phyloP scores from a whole-genome alignment of 2,329 filamentous ascomycete species.

The Diaporthe sp. region DNA sequence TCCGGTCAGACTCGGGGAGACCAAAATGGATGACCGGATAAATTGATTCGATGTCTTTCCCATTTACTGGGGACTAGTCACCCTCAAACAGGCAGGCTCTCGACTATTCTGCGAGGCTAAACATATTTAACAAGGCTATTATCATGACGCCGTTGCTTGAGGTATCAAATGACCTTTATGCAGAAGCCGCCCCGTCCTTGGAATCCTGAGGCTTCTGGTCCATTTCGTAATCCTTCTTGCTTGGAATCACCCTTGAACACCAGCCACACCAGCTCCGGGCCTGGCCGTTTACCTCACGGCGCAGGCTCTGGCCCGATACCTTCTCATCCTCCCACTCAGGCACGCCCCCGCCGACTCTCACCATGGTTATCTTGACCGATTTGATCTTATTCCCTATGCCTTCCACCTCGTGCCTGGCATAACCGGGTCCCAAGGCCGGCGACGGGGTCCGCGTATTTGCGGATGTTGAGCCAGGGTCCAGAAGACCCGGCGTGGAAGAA shows the following conservation, averaged over 20 bases:
- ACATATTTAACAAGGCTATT: not conserved
- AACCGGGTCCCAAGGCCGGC: slow-evolving; percentile 76
- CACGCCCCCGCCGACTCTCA: slow-evolving; percentile 86
- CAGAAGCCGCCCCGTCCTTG: not conserved
- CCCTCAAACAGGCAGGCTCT: not conserved
- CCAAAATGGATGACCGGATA: not conserved
- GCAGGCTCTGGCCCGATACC: slow-evolving; percentile 74
- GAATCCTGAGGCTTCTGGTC: slow-evolving; percentile 37
- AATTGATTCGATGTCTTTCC: not conserved
- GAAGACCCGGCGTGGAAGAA: slow-evolving; percentile 46
- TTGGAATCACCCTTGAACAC: slow-evolving; percentile 84
- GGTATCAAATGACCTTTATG: not conserved
- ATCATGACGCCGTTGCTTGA: not conserved
- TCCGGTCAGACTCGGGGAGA: not conserved
- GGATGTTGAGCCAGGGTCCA: slow-evolving; percentile 42
- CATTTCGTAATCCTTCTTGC: slow-evolving; percentile 59
- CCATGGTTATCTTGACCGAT: slow-evolving; percentile 86
- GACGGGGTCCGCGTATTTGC: slow-evolving; percentile 59
- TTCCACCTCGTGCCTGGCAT: slow-evolving; percentile 89
- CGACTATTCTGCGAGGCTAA: not conserved
- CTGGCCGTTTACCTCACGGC: slow-evolving; percentile 76
- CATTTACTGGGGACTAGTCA: not conserved
- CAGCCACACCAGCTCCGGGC: slow-evolving; percentile 92
- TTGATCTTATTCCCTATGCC: slow-evolving; percentile 91
- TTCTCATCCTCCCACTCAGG: slow-evolving; percentile 88